Evolutionary conservation across 441 rosid species (phyloP), one percentile per base, ranked within the genome.

Genomic region (Lepidium campestre): DNA sequence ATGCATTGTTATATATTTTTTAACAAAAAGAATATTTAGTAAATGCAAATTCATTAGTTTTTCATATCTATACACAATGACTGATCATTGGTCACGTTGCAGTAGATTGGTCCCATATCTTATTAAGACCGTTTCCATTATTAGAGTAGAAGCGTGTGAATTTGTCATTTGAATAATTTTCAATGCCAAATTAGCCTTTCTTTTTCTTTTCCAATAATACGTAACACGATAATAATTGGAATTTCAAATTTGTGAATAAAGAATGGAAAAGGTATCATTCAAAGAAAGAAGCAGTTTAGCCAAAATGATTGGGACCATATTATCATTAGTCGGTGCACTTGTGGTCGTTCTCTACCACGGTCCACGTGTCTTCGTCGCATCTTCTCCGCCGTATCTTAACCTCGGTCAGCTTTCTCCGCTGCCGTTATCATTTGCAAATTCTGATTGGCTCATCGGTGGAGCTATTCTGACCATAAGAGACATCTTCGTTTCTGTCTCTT

Each of bases 261-360:
- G 89, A 68, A 73, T 86, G 87, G 91, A 86, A 52, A 81, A 72
- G n/a, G 37, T 82, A 7, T 20, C 37, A 12, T 45, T 74, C 46
- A 73, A 75, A 71, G 76, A 76, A 49, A 44, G 29, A 11, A 76
- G 82, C 71, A 65, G 77, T 56, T 78, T 67, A 27, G 83, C 86
- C 20, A 83, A 85, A 73, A 25, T 74, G 18, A 8, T 75, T 1
- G 85, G 87, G 35, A 78, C 85, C 6, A 0, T 78, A 27, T 32
- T 70, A 8, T 80, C 80, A 13, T 62, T 81, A 18, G 6, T 52
- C 5, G 82, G 89, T 11, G 86, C 85, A 59, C 73, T 82, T 29
- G 61, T 77, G 3, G 81, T 77, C 10, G 70, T 77, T 49, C 69
- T 80, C 6, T 82, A 84, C 54, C 73, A 74, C 20, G 86, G 85